phyloP scores from a whole-genome alignment of 805 yeast species.

The Helenozyma rhizophorensis region DNA sequence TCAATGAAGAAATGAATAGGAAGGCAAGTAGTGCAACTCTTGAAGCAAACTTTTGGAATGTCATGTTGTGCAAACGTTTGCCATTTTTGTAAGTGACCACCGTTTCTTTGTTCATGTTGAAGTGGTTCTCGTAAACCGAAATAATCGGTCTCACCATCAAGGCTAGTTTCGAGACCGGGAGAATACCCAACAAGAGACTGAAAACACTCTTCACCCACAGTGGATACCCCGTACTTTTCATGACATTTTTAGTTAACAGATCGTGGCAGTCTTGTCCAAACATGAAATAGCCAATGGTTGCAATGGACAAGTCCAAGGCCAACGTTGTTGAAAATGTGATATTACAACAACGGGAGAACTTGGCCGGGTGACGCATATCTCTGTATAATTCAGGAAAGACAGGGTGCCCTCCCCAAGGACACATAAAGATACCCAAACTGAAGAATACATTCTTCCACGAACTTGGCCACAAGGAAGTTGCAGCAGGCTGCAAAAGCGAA shows the following conservation, averaged over 20 bases:
- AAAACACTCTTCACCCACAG: slow-evolving; percentile 38
- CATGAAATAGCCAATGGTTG: slow-evolving; percentile 69
- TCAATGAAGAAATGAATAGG: slow-evolving; percentile 19
- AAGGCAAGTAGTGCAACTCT: slow-evolving; percentile 23
- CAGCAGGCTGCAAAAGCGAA: slow-evolving; percentile 47
- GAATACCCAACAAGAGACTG: slow-evolving; percentile 31
- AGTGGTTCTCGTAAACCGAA: slow-evolving; percentile 30
- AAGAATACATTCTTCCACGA: slow-evolving; percentile 35
- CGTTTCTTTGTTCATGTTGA: slow-evolving; percentile 5
- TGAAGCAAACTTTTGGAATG: slow-evolving; percentile 7
- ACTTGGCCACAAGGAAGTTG: slow-evolving; percentile 32
- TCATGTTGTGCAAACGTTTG: neutral
- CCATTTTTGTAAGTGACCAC: slow-evolving; percentile 5
- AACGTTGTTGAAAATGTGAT: slow-evolving; percentile 57
- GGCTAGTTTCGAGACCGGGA: slow-evolving; percentile 40
- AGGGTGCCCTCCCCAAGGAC: slow-evolving; percentile 86
- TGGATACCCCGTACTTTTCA: slow-evolving; percentile 68
- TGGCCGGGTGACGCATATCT: slow-evolving; percentile 70
- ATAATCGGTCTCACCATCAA: slow-evolving; percentile 36
- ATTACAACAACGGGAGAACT: slow-evolving; percentile 49
- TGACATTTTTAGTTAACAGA: slow-evolving; percentile 72
- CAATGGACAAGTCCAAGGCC: slow-evolving; percentile 57
- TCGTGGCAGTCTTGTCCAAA: slow-evolving; percentile 67
- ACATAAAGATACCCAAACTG: slow-evolving; percentile 61
- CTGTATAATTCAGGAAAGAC: slow-evolving; percentile 72